Conservation (phyloP, 371 early-diverging fungal genomes). For the Saksenaea vasiformis region DNA sequence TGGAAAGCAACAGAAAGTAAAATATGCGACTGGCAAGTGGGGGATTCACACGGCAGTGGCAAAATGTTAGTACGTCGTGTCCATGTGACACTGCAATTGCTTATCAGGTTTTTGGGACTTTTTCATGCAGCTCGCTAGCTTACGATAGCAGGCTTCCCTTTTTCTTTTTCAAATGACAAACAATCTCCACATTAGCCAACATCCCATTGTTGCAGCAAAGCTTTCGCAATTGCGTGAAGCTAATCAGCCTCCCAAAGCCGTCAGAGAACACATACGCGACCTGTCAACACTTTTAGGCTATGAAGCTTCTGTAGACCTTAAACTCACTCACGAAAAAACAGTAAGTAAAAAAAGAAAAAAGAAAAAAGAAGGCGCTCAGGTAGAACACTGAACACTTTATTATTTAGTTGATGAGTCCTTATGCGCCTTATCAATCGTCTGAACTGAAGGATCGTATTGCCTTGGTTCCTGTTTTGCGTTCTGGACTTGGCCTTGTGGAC, state of each 20-base stretch:
- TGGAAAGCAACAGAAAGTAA: constrained; percentile 5
- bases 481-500: constrained; percentile 75
- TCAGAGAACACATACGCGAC: constrained; percentile 70
- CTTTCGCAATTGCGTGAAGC: constrained; percentile 70
- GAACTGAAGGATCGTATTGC: constrained; percentile 62
- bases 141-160: constrained; percentile 1
- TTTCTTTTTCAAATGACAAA: constrained; percentile 22
- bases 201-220: constrained; percentile 75
- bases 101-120: neutral
- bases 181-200: constrained; percentile 46
- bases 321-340: constrained; percentile 37
- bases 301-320: constrained; percentile 65
- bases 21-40: neutral
- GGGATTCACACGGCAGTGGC: neutral
- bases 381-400: neutral
- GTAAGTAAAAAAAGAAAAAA: constrained; percentile 22
- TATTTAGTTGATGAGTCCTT: constrained; percentile 48
- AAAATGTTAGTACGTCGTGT: neutral
- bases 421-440: constrained; percentile 49
- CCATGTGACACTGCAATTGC: neutral
- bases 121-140: neutral
- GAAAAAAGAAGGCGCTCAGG: neutral
- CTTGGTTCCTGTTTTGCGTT: constrained; percentile 83
- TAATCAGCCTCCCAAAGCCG: constrained; percentile 56
- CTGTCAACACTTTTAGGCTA: constrained; percentile 66